Evolutionary conservation across 768 basidiomycete species (phyloP).

Genomic region (Panellus pusillus): DNA sequence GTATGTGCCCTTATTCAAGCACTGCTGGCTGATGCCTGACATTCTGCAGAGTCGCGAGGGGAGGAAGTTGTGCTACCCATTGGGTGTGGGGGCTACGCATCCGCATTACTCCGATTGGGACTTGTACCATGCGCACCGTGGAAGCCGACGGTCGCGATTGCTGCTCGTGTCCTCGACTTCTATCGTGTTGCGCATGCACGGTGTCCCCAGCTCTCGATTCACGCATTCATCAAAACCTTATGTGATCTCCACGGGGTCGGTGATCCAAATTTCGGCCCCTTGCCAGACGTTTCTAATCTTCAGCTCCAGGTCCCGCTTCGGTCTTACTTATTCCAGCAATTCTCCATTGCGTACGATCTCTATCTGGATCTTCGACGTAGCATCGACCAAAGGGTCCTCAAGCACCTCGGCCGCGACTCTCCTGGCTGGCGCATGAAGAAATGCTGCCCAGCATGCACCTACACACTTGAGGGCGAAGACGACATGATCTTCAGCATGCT

Average conservation of each 20-base stretch:
- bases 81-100: background rate
- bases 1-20: background rate
- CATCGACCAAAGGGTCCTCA: conserved; percentile 6
- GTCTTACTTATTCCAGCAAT: conserved; percentile 15
- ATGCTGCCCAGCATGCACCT: conserved; percentile 28
- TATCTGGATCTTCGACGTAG: conserved; percentile 19
- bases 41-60: background rate
- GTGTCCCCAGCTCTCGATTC: conserved; percentile 18
- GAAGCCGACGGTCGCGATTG: conserved; percentile 8
- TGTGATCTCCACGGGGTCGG: conserved; percentile 23
- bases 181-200: conserved; percentile 10
- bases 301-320: conserved; percentile 12
- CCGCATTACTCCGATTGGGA: conserved; percentile 10
- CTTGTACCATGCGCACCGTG: conserved; percentile 16
- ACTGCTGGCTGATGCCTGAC: background rate
- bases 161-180: conserved; percentile 6
- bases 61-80: background rate
- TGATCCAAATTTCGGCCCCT: no score
- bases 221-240: conserved; percentile 17
- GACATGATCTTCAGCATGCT: conserved; percentile 20
- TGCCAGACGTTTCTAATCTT: no score
- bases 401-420: conserved; percentile 21
- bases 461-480: conserved; percentile 26
- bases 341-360: conserved; percentile 21
- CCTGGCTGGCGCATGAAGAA: conserved; percentile 25